phyloP scores from a whole-genome alignment of 1,139 yeast species.

The Ashbya aceris region DNA sequence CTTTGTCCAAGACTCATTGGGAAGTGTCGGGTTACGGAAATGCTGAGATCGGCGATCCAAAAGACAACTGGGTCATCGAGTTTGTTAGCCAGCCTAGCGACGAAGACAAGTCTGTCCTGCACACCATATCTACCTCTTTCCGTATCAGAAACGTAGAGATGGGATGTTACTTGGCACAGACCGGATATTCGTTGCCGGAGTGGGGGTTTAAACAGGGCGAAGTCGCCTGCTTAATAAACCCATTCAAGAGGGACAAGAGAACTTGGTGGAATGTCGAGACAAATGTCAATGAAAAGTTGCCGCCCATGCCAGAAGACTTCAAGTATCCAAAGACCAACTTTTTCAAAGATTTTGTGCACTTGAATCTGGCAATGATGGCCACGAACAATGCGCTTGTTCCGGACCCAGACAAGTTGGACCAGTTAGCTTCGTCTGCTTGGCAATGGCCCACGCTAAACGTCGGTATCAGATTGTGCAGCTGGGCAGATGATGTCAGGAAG shows the following conservation, averaged over 20 bases:
- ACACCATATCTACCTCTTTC: conserved; percentile 80
- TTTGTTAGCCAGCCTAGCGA: conserved; percentile 65
- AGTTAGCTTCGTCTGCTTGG: conserved; percentile 88
- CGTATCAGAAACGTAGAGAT: conserved; percentile 60
- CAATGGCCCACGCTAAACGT: conserved; percentile 94
- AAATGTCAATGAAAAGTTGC: conserved; percentile 67
- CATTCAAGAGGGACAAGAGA: conserved; percentile 78
- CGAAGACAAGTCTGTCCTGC: conserved; percentile 60
- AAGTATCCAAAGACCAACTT: conserved; percentile 76
- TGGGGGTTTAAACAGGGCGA: conserved; percentile 99
- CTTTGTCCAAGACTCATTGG: conserved; percentile 55
- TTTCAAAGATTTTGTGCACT: conserved; percentile 79
- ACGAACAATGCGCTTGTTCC: conserved; percentile 95
- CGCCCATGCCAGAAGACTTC: conserved; percentile 61
- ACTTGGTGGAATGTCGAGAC: conserved; percentile 98
- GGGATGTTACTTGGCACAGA: conserved; percentile 80
- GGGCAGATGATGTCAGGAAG: conserved; percentile 75
- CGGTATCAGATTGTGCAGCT: conserved; percentile 92
- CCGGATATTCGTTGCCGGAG: conserved; percentile 73
- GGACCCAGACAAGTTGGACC: conserved; percentile 84
- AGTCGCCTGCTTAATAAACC: conserved; percentile 72
- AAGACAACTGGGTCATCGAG: conserved; percentile 93
- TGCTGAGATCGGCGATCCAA: conserved; percentile 71
- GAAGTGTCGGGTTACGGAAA: conserved; percentile 96
- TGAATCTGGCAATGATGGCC: conserved; percentile 98